Conservation (phyloP, 2,329 filamentous ascomycete species). For the Colletotrichum graminicola region DNA sequence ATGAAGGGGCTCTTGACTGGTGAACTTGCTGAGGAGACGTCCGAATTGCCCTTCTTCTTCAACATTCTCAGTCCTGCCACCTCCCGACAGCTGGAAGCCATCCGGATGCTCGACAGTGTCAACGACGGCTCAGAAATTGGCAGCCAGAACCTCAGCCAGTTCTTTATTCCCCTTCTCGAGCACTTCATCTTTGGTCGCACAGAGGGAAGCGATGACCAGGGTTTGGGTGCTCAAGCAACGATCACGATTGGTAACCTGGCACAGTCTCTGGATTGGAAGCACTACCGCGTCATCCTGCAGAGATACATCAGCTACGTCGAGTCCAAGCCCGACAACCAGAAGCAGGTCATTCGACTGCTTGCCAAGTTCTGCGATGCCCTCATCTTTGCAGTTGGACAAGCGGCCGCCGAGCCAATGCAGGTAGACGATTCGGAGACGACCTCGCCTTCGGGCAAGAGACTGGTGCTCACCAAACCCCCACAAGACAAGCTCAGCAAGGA, state of each 20-base stretch:
- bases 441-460: conserved; percentile 51
- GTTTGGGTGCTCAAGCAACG: conserved; percentile 88
- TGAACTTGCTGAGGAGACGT: conserved; percentile 71
- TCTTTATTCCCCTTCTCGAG: conserved; percentile 92
- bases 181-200: conserved; percentile 91
- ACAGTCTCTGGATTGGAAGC: conserved; percentile 86
- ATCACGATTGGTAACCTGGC: conserved; percentile 81
- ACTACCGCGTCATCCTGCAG: conserved; percentile 86
- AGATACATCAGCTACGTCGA: conserved; percentile 86
- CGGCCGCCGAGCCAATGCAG: conserved; percentile 57
- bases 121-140: conserved; percentile 74
- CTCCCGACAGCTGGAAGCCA: conserved; percentile 84
- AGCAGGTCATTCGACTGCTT: conserved; percentile 85
- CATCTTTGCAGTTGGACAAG: conserved; percentile 62
- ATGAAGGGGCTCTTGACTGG: conserved; percentile 74
- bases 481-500: conserved; percentile 77
- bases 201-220: conserved; percentile 81
- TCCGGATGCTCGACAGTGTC: conserved; percentile 80
- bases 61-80: conserved; percentile 93
- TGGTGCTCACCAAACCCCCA: conserved; percentile 76
- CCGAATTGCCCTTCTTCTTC: conserved; percentile 83
- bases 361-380: conserved; percentile 85
- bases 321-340: conserved; percentile 85
- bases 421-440: conserved; percentile 50
- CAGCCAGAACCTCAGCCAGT: conserved; percentile 83